phyloP scores from a whole-genome alignment of 192 early-diverging fungal genomes.

The Podila epigama region DNA sequence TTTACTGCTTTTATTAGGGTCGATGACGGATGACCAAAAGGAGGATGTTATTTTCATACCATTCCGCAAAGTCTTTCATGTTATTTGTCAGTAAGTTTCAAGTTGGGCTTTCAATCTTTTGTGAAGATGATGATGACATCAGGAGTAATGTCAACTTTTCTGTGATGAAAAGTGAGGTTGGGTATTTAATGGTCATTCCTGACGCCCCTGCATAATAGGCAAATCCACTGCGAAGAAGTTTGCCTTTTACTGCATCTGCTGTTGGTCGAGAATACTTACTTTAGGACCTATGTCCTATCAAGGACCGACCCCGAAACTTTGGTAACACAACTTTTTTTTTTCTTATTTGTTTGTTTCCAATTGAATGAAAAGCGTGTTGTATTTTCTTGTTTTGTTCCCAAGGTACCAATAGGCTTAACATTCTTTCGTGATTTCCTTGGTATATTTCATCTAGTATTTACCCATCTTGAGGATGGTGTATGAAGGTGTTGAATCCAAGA shows the following conservation, averaged over 20 bases:
- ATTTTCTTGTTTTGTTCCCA: neutral
- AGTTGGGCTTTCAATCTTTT: too few relatives aligned
- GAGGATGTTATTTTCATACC: constrained; percentile 47
- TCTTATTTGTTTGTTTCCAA: too few relatives aligned
- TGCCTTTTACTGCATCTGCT: constrained; percentile 71
- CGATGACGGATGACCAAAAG: constrained; percentile 42
- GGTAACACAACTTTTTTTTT: constrained; percentile 46
- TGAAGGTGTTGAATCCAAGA: constrained; percentile 66
- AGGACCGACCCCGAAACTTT: constrained; percentile 80
- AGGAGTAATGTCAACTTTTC: neutral
- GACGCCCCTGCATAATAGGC: constrained; percentile 14
- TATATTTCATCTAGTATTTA: constrained; percentile 46
- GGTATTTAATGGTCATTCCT: neutral
- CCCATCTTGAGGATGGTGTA: constrained; percentile 72
- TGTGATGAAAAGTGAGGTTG: neutral
- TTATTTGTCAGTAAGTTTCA: constrained; percentile 56
- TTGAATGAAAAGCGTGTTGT: neutral
- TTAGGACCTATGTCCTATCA: constrained; percentile 75
- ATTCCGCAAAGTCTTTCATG: constrained; percentile 61
- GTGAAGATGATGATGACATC: too few relatives aligned
- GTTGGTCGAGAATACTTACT: constrained; percentile 70
- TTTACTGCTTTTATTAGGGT: constrained; percentile 14
- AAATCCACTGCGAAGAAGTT: constrained; percentile 65
- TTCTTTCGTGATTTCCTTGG: constrained; percentile 52
- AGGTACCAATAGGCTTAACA: too few relatives aligned